These are phyloP conservation scores for Gynochthodes officinalis DNA, from an alignment of 257 asterid genomes.

Conservation along the genomic window DNA sequence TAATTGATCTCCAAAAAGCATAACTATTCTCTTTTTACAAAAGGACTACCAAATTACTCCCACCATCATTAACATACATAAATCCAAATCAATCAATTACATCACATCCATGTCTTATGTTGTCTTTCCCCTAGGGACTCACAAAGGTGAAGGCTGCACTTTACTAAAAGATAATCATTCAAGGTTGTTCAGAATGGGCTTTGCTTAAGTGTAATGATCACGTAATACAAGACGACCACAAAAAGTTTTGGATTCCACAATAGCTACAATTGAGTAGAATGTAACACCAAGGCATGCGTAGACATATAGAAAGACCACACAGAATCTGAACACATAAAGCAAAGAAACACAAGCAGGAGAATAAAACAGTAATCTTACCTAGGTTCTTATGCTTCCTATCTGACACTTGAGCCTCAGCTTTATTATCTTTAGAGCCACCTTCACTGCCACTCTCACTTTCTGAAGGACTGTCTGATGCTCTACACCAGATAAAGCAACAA, in stretches of 20 bases:
- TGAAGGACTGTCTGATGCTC: constrained; percentile 50
- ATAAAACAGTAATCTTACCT: constrained; percentile 32
- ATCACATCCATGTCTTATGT: neutral
- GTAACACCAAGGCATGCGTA: neutral
- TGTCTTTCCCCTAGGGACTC: neutral
- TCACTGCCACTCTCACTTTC: constrained; percentile 52
- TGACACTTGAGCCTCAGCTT: constrained; percentile 29
- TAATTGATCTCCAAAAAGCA: neutral
- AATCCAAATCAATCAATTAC: neutral
- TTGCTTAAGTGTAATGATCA: neutral
- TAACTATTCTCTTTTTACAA: neutral
- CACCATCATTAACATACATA: neutral
- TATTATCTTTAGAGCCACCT: constrained; percentile 50
- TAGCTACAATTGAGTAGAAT: neutral
- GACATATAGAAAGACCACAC: neutral
- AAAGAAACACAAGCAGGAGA: neutral
- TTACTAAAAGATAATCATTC: neutral
- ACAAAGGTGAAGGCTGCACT: neutral
- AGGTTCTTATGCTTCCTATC: constrained; percentile 40
- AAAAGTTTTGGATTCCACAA: neutral
- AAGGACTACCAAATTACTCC: neutral
- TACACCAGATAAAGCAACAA: constrained; percentile 22
- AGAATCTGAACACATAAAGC: neutral
- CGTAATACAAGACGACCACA: too few species aligned
- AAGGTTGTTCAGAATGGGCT: neutral